phyloP scores from a whole-genome alignment of 371 early-diverging fungal species.

The Mucor mucedo region DNA sequence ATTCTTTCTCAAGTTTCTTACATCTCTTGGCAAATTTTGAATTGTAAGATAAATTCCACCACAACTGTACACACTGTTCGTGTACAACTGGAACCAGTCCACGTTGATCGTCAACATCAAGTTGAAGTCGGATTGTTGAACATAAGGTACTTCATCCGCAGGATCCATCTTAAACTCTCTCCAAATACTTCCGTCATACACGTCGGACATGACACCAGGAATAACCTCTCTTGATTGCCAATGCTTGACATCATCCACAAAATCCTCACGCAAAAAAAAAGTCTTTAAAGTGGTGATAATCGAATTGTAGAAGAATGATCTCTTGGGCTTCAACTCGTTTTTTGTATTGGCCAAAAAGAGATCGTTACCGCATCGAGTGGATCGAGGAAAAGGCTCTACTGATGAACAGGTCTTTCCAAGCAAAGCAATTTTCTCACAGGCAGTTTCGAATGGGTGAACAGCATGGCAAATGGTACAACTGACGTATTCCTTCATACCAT shows the following conservation, averaged over 20 bases:
- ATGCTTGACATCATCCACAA: not conserved
- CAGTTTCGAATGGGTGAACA: too few relatives aligned
- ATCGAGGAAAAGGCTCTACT: too few relatives aligned
- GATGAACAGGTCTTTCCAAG: too few relatives aligned
- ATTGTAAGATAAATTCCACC: slow-evolving; percentile 19
- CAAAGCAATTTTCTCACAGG: too few relatives aligned
- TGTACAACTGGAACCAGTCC: slow-evolving; percentile 24
- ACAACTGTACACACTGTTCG: not conserved
- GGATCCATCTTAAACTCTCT: not conserved
- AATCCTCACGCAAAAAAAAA: too few relatives aligned
- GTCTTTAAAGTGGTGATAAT: too few relatives aligned
- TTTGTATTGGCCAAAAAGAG: too few relatives aligned
- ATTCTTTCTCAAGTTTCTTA: slow-evolving; percentile 15
- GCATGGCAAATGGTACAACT: too few relatives aligned
- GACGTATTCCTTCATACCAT: too few relatives aligned
- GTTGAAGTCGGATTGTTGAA: not conserved
- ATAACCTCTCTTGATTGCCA: not conserved
- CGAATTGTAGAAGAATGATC: too few relatives aligned
- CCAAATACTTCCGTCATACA: not conserved
- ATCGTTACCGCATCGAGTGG: too few relatives aligned
- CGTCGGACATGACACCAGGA: not conserved
- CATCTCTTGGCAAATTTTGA: slow-evolving; percentile 18
- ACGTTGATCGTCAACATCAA: slow-evolving; percentile 14
- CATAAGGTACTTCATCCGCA: not conserved
- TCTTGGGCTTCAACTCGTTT: too few relatives aligned